These are phyloP conservation scores for Trichoderma oligosporum DNA, from an alignment of 2,329 filamentous ascomycete species.

Conservation along the genomic window DNA sequence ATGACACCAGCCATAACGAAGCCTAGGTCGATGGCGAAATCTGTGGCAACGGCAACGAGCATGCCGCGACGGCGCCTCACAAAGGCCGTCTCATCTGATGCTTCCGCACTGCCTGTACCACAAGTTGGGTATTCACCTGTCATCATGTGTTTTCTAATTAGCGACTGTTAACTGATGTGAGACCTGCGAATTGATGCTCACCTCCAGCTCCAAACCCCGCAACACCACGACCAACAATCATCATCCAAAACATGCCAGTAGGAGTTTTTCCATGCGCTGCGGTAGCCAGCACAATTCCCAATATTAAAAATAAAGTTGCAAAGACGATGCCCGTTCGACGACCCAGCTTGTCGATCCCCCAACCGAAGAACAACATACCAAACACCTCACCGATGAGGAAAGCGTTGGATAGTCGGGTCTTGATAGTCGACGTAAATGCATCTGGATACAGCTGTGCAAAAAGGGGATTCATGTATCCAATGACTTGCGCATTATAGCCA, in stretches of 20 bases:
- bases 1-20: constrained; percentile 42
- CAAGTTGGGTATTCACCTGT: constrained; percentile 32
- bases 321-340: constrained; percentile 44
- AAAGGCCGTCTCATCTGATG: constrained; percentile 27
- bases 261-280: constrained; percentile 41
- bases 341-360: constrained; percentile 44
- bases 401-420: constrained; percentile 39
- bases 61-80: constrained; percentile 30
- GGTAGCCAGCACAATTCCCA: constrained; percentile 43
- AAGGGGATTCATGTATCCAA: constrained; percentile 34
- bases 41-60: constrained; percentile 40
- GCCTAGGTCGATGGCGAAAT: constrained; percentile 35
- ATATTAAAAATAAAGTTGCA: constrained; percentile 44
- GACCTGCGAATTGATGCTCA: neutral
- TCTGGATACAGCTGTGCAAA: constrained; percentile 31
- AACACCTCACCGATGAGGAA: constrained; percentile 41
- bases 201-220: constrained; percentile 43
- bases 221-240: constrained; percentile 45
- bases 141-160: neutral
- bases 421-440: constrained; percentile 33
- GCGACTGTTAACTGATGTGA: neutral
- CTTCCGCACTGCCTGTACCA: constrained; percentile 29
- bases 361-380: constrained; percentile 39
- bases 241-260: constrained; percentile 48
- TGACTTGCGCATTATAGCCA: constrained; percentile 35